phyloP scores from a whole-genome alignment of 495 filamentous ascomycete genomes.

The Cenococcum geophilum region DNA sequence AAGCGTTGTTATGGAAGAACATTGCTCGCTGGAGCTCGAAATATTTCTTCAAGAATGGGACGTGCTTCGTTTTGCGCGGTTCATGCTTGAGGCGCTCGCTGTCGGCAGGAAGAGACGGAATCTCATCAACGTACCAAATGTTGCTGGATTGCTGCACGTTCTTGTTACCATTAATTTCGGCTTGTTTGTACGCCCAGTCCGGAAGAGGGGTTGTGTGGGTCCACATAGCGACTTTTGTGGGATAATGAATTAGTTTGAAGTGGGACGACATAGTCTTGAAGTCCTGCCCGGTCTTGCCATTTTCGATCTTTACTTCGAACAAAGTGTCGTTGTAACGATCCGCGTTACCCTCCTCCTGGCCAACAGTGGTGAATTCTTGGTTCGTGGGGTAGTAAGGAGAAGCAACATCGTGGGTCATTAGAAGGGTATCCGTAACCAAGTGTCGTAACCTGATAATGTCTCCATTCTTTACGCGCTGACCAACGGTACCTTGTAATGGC shows the following conservation, averaged over 20 bases:
- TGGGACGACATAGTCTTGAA: constrained; percentile 85
- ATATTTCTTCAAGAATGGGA: constrained; percentile 91
- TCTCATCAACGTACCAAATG: constrained; percentile 88
- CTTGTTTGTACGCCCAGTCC: constrained; percentile 94
- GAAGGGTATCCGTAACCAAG: constrained; percentile 74
- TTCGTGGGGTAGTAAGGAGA: constrained; percentile 96
- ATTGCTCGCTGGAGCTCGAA: constrained; percentile 95
- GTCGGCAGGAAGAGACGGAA: constrained; percentile 67
- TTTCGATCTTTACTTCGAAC: constrained; percentile 87
- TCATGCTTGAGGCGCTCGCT: constrained; percentile 63
- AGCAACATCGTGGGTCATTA: constrained; percentile 96
- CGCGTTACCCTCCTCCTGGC: constrained; percentile 64
- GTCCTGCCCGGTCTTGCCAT: constrained; percentile 72
- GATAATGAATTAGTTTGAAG: constrained; percentile 90
- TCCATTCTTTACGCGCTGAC: constrained; percentile 69
- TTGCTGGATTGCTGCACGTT: constrained; percentile 85
- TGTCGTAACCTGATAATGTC: constrained; percentile 86
- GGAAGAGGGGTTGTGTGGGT: constrained; percentile 89
- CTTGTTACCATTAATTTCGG: constrained; percentile 99
- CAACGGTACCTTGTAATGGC: constrained; percentile 43
- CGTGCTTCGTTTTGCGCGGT: constrained; percentile 66
- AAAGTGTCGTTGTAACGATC: constrained; percentile 81
- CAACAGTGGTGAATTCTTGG: constrained; percentile 91
- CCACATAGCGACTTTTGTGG: constrained; percentile 97
- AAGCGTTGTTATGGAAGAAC: constrained; percentile 98